phyloP scores from a whole-genome alignment of 73 alveolate species.

The Paramecium primaurelia region DNA sequence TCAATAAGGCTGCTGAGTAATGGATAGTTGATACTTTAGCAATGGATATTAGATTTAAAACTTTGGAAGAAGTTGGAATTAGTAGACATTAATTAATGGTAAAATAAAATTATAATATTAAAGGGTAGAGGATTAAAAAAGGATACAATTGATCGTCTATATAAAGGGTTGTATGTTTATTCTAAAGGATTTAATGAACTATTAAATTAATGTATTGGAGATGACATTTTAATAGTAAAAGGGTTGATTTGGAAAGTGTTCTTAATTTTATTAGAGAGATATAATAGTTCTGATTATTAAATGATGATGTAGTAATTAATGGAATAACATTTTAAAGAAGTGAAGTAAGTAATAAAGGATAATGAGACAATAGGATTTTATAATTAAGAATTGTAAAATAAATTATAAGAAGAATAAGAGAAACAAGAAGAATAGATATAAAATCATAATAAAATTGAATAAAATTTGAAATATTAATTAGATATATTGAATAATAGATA shows the following conservation, averaged over 20 bases:
- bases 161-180: conserved; percentile 13
- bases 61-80: not conserved
- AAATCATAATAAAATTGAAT: not conserved
- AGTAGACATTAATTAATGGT: not conserved
- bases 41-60: conserved; percentile 3
- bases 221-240: not conserved
- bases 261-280: not conserved
- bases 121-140: not conserved
- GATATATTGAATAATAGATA: not conserved
- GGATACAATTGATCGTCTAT: not conserved
- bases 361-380: not conserved
- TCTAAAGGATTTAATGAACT: conserved; percentile 27
- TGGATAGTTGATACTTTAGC: conserved; percentile 19
- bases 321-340: conserved; percentile 14
- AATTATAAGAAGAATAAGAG: not conserved
- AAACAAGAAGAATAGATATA: not conserved
- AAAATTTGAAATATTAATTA: not conserved
- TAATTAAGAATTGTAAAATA: not conserved
- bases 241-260: conserved; percentile 10
- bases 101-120: not conserved
- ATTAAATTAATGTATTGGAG: not conserved
- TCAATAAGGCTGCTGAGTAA: not conserved
- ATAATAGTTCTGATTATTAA: conserved; percentile 9
- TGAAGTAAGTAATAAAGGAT: not conserved
- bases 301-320: not conserved